Percentiles rank a stretch among this genome's conserved stretches.
Conservation (phyloP, 176 grass and related monocot genomes). For the Cenchrus purpureus region DNA sequence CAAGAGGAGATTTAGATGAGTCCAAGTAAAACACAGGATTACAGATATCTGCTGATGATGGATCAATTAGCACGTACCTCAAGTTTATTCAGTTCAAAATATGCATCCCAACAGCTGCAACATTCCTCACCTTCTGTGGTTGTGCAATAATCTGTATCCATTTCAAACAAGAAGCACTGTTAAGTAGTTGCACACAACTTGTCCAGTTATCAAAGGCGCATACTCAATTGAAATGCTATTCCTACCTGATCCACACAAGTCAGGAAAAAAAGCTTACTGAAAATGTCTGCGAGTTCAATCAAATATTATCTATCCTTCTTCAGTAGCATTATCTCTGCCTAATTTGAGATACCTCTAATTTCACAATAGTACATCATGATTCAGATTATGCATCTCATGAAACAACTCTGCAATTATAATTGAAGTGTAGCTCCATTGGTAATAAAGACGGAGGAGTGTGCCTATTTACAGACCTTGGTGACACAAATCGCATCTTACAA, state of each 20-base stretch:
- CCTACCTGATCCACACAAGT: background rate
- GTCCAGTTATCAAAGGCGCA: background rate
- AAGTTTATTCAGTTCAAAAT: conserved; percentile 85
- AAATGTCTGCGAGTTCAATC: too few species aligned
- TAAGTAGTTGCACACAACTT: conserved; percentile 2
- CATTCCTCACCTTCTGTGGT: conserved; percentile 78
- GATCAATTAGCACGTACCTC: conserved; percentile 47
- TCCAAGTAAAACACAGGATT: background rate
- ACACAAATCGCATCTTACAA: too few species aligned
- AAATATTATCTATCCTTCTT: too few species aligned
- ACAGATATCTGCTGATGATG: background rate
- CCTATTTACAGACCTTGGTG: too few species aligned
- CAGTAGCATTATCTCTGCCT: too few species aligned
- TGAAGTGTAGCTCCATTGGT: too few species aligned
- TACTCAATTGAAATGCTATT: background rate
- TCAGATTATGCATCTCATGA: too few species aligned
- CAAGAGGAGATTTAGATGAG: background rate
- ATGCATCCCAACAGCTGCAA: conserved; percentile 91
- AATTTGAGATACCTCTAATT: too few species aligned
- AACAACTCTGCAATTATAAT: too few species aligned
- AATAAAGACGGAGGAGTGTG: too few species aligned
- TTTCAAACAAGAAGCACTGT: conserved; percentile 13
- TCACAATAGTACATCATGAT: too few species aligned
- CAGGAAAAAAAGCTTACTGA: background rate
- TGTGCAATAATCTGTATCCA: conserved; percentile 74